Conservation (phyloP, 75 land plant genomes). For the Pseudotsuga menziesii region DNA sequence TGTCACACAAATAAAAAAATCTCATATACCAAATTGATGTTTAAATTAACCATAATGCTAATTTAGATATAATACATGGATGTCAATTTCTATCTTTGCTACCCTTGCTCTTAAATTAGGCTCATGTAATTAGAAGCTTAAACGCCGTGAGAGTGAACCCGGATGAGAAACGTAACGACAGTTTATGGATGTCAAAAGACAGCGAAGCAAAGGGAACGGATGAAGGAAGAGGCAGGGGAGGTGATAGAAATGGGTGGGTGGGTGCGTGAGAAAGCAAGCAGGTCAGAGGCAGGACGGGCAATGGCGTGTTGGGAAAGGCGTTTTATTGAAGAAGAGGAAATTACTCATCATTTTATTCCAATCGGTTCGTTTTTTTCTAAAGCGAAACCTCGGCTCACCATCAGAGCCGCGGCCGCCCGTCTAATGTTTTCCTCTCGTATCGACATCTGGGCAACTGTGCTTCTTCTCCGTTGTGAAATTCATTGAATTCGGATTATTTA, state of each 20-base stretch:
- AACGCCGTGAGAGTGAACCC: background rate
- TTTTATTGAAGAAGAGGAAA: background rate
- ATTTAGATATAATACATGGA: too few species aligned
- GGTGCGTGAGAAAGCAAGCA: background rate
- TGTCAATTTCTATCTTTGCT: too few species aligned
- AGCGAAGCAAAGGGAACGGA: background rate
- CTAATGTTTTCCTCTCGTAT: background rate
- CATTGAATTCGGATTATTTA: background rate
- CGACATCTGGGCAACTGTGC: constrained; percentile 1
- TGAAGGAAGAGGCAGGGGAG: background rate
- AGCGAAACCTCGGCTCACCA: background rate
- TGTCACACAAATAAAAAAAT: too few species aligned
- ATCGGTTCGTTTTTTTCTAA: background rate
- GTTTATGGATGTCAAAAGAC: background rate
- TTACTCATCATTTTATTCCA: constrained; percentile 5
- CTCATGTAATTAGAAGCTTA: too few species aligned
- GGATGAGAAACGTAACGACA: background rate
- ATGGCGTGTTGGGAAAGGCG: constrained; percentile 9
- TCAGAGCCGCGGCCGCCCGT: too few species aligned
- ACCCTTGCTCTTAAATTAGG: too few species aligned
- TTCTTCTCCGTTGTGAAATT: background rate
- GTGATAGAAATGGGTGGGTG: background rate
- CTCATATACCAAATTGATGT: too few species aligned
- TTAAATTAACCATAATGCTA: too few species aligned
- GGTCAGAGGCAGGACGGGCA: background rate